phyloP scores from a whole-genome alignment of 2,329 filamentous ascomycete species.

The Tolypocladium endophyticum region DNA sequence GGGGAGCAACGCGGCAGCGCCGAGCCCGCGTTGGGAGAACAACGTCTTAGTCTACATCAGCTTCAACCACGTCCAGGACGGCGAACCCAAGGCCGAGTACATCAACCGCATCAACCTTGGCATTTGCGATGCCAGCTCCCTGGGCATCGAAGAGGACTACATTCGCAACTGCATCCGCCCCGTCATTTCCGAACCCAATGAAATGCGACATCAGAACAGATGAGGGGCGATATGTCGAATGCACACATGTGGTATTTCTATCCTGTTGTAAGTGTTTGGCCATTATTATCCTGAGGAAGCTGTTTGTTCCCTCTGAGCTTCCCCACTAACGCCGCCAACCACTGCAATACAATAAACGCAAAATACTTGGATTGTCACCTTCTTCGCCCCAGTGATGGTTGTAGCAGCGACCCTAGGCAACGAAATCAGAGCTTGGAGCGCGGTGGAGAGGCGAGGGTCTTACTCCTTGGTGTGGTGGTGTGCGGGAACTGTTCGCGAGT shows the following conservation, averaged over 20 bases:
- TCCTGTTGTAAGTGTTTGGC: background rate
- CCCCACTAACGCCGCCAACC: background rate
- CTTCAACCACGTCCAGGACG: conserved; percentile 18
- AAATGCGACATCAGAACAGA: background rate
- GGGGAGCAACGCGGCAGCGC: conserved; percentile 3
- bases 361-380: background rate
- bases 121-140: conserved; percentile 21
- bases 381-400: conserved; percentile 1
- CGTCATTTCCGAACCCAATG: conserved; percentile 17
- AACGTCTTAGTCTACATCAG: conserved; percentile 31
- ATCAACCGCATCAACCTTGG: conserved; percentile 27
- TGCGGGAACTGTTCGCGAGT: conserved; percentile 7
- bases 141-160: conserved; percentile 25
- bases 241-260: background rate
- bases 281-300: no score
- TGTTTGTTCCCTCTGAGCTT: background rate
- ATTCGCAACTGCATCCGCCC: conserved; percentile 25
- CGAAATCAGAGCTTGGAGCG: conserved; percentile 16
- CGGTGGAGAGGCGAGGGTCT: conserved; percentile 9
- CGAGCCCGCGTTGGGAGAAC: conserved; percentile 13
- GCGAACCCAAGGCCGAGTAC: conserved; percentile 27
- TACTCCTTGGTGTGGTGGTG: conserved; percentile 15
- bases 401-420: conserved; percentile 10
- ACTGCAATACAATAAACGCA: background rate
- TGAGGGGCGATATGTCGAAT: background rate